phyloP scores from a whole-genome alignment of 768 basidiomycete genomes.

The Macrolepiota albuminosa region DNA sequence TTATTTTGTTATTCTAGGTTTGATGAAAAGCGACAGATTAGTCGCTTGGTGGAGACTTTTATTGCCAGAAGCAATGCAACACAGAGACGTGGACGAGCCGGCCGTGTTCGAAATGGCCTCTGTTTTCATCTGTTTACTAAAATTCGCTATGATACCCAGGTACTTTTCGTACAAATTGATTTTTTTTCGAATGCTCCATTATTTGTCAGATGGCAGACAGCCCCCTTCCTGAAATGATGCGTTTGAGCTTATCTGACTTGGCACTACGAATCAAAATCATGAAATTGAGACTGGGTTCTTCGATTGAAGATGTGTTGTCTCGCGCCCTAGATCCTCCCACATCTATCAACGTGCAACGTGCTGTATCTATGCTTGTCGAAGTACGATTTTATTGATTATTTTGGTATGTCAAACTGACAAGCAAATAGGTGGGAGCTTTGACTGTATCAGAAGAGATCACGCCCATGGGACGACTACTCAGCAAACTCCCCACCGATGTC shows the following conservation, averaged over 20 bases:
- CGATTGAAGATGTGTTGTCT: slow-evolving; percentile 88
- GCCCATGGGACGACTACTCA: slow-evolving; percentile 85
- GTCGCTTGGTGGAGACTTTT: slow-evolving; percentile 86
- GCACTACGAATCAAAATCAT: slow-evolving; percentile 91
- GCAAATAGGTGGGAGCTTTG: slow-evolving; percentile 71
- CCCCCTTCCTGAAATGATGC: slow-evolving; percentile 93
- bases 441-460: slow-evolving; percentile 88
- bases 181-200: neutral
- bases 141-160: slow-evolving; percentile 76
- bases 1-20: slow-evolving; percentile 44
- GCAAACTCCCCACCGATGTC: slow-evolving; percentile 92
- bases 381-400: slow-evolving; percentile 29
- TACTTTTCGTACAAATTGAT: slow-evolving; percentile 19
- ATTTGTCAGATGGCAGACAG: slow-evolving; percentile 71
- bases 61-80: slow-evolving; percentile 89
- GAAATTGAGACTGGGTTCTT: slow-evolving; percentile 77
- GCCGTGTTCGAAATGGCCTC: slow-evolving; percentile 83
- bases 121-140: slow-evolving; percentile 97
- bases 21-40: slow-evolving; percentile 96
- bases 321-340: slow-evolving; percentile 88
- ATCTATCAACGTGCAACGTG: slow-evolving; percentile 82
- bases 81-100: slow-evolving; percentile 86
- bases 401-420: neutral
- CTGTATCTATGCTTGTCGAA: slow-evolving; percentile 88
- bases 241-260: slow-evolving; percentile 88